Conservation (phyloP, 176 grass and related monocot species). For the Lolium multiflorum region DNA sequence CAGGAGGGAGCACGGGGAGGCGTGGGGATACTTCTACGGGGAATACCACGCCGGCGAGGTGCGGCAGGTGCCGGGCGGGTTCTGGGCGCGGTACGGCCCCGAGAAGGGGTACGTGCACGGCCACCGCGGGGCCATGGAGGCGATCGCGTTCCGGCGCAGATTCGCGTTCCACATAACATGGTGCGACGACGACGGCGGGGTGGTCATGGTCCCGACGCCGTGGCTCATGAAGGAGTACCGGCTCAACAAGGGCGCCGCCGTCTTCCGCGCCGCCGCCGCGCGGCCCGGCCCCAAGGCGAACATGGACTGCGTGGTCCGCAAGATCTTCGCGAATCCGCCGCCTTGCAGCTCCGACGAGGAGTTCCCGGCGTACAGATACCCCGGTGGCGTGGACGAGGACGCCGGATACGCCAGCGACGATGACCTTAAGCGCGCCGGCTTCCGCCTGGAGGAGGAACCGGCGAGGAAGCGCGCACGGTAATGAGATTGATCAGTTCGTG, state of each 20-base stretch:
- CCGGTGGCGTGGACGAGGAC: neutral
- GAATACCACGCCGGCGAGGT: no score
- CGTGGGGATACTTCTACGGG: no score
- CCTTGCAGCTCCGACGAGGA: neutral
- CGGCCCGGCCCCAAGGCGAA: neutral
- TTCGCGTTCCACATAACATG: no score
- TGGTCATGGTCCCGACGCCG: neutral
- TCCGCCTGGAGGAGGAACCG: neutral
- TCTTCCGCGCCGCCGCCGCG: constrained; percentile 4
- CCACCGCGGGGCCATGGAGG: no score
- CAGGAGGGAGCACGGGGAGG: no score
- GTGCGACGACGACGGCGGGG: neutral
- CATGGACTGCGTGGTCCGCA: constrained; percentile 5
- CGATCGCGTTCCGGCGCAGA: no score
- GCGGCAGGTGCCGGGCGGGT: no score
- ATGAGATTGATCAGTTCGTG: neutral
- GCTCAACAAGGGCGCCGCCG: constrained; percentile 1
- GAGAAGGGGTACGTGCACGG: no score
- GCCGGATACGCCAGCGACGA: neutral
- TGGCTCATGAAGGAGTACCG: constrained; percentile 34
- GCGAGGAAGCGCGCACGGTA: neutral
- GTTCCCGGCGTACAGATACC: neutral
- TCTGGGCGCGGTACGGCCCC: no score
- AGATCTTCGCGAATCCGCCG: neutral
- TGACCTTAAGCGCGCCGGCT: neutral